These are phyloP conservation scores for Elsinoe ampelina DNA, from an alignment of 2,329 filamentous ascomycete genomes.

Conservation along the genomic window DNA sequence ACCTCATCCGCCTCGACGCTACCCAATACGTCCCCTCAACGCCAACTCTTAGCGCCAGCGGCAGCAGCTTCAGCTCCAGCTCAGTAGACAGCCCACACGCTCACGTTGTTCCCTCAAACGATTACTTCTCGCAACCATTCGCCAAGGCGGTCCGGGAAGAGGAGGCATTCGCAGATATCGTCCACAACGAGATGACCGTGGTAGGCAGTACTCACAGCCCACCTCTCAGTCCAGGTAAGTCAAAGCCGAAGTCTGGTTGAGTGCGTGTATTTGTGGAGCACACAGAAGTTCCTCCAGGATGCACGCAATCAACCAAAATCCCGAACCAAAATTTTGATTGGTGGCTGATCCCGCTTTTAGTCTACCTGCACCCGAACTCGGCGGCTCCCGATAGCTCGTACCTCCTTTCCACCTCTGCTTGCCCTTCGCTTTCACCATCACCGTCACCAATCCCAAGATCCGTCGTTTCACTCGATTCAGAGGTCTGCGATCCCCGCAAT, in stretches of 20 bases:
- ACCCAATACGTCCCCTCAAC: slow-evolving; percentile 76
- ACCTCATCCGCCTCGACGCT: slow-evolving; percentile 59
- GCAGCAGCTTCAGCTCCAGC: slow-evolving; percentile 56
- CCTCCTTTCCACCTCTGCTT: slow-evolving; percentile 61
- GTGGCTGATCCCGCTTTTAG: slow-evolving; percentile 30
- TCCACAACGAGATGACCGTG: slow-evolving; percentile 53
- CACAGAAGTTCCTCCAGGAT: slow-evolving; percentile 4
- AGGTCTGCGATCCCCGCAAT: slow-evolving; percentile 82
- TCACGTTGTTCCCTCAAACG: background rate
- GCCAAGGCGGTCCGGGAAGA: slow-evolving; percentile 63
- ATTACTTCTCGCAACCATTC: slow-evolving; percentile 19
- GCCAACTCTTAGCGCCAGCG: slow-evolving; percentile 74
- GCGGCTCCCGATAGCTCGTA: slow-evolving; percentile 52
- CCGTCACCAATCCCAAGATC: slow-evolving; percentile 69
- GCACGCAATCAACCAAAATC: slow-evolving; percentile 14
- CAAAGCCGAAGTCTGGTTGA: slow-evolving; percentile 14
- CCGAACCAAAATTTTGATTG: slow-evolving; percentile 10
- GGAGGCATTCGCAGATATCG: slow-evolving; percentile 61
- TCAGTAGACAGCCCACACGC: slow-evolving; percentile 65
- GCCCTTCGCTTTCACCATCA: slow-evolving; percentile 79
- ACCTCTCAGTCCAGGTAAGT: slow-evolving; percentile 84
- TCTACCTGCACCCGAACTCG: slow-evolving; percentile 59
- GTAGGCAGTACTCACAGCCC: slow-evolving; percentile 73
- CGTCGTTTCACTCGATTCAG: slow-evolving; percentile 50
- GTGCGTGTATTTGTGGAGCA: background rate